These are phyloP conservation scores for Ophiorrhiza pumila DNA, from an alignment of 257 asterid genomes.

Conservation along the genomic window DNA sequence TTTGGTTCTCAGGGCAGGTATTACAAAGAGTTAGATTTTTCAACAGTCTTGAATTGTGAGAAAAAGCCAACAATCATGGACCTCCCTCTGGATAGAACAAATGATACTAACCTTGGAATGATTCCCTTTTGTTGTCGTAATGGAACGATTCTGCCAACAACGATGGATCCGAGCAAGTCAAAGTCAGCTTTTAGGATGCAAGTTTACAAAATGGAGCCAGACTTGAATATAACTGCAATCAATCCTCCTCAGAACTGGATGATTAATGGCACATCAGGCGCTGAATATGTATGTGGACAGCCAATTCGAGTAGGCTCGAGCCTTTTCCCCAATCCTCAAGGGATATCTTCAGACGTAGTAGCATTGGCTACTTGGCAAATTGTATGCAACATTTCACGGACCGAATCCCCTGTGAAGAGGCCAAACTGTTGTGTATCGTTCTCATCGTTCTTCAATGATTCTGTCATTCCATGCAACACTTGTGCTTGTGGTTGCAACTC, in stretches of 20 bases:
- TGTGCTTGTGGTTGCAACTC: constrained; percentile 67
- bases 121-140: constrained; percentile 65
- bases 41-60: constrained; percentile 46
- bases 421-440: constrained; percentile 66
- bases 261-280: constrained; percentile 45
- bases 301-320: constrained; percentile 49
- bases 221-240: constrained; percentile 44
- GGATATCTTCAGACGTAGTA: constrained; percentile 40
- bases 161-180: constrained; percentile 46
- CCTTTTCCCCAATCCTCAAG: constrained; percentile 46
- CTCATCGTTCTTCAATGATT: constrained; percentile 63
- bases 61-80: constrained; percentile 55
- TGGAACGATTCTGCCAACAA: constrained; percentile 55
- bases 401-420: constrained; percentile 23
- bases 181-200: constrained; percentile 52
- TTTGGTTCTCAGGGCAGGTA: constrained; percentile 48
- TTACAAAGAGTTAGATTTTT: constrained; percentile 42
- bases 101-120: constrained; percentile 51
- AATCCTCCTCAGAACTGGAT: constrained; percentile 62
- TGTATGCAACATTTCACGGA: constrained; percentile 43
- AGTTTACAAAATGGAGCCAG: constrained; percentile 71
- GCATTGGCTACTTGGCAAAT: constrained; percentile 65
- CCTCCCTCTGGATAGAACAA: constrained; percentile 50
- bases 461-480: constrained; percentile 67
- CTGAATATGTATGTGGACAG: constrained; percentile 43